phyloP scores from a whole-genome alignment of 1,284 basidiomycete species.

The Xanthoconium separans region DNA sequence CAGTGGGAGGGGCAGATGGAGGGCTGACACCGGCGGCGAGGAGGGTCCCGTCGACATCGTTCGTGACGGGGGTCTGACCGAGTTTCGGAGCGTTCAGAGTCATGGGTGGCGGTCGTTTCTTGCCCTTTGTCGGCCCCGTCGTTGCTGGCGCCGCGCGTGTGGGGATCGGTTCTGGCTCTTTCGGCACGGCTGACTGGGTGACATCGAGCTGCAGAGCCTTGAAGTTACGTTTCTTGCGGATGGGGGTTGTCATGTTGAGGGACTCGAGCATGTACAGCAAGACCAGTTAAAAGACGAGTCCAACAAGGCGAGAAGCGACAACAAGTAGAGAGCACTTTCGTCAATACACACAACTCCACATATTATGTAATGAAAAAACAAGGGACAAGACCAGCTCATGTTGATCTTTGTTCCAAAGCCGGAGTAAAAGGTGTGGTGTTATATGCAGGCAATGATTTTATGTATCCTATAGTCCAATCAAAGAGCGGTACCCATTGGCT shows the following conservation, averaged over 20 bases:
- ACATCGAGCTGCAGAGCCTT: slow-evolving; percentile 70
- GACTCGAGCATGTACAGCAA: slow-evolving; percentile 2
- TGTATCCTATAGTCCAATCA: slow-evolving; percentile 12
- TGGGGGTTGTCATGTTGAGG: slow-evolving; percentile 41
- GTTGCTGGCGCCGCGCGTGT: slow-evolving; percentile 37
- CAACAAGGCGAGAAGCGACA: slow-evolving; percentile 5
- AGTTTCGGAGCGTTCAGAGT: slow-evolving; percentile 48
- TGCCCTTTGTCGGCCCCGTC: slow-evolving; percentile 38
- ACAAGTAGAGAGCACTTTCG: slow-evolving; percentile 15
- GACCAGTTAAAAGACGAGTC: not conserved
- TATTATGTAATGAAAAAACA: slow-evolving; percentile 21
- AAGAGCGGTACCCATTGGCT: slow-evolving; percentile 31
- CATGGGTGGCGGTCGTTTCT: slow-evolving; percentile 66
- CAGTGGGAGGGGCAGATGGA: slow-evolving; percentile 41
- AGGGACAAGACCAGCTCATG: too few species aligned
- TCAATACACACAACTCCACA: slow-evolving; percentile 4
- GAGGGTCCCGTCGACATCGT: slow-evolving; percentile 38
- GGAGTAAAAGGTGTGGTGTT: too few species aligned
- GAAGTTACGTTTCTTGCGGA: slow-evolving; percentile 81
- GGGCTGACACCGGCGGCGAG: slow-evolving; percentile 39
- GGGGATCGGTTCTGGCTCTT: slow-evolving; percentile 39
- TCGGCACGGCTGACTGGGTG: slow-evolving; percentile 42
- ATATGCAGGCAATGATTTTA: not conserved
- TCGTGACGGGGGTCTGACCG: slow-evolving; percentile 42
- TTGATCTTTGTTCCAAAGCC: too few species aligned